Percentiles rank a stretch among this genome's conserved stretches.
Conservation (phyloP, 805 yeast species). For the Wickerhamomyces bovis region DNA sequence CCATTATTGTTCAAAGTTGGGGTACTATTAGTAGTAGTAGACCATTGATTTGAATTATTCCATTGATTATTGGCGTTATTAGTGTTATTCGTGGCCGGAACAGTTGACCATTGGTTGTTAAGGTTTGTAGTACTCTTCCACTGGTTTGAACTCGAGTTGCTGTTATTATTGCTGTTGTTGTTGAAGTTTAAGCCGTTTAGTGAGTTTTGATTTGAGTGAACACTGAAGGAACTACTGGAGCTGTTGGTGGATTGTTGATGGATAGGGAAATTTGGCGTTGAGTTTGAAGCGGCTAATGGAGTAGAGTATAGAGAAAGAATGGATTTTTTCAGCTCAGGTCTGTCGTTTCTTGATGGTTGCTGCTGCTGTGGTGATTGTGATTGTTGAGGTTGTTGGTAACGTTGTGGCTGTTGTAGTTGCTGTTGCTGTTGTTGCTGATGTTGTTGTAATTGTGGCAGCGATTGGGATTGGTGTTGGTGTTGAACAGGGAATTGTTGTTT, state of each 20-base stretch:
- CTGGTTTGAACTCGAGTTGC: conserved; percentile 5
- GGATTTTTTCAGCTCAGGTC: conserved; percentile 89
- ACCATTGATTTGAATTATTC: conserved; percentile 22
- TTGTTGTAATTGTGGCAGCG: conserved; percentile 6
- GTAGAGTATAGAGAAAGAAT: conserved; percentile 83
- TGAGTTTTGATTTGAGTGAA: conserved; percentile 5
- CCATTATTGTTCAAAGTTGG: conserved; percentile 10
- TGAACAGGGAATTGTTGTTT: conserved; percentile 3
- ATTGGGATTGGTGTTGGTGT: conserved; percentile 5
- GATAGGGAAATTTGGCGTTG: conserved; percentile 19
- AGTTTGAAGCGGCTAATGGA: conserved; percentile 26
- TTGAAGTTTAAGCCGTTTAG: conserved; percentile 12
- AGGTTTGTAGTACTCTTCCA: conserved; percentile 7
- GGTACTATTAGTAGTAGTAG: conserved; percentile 11
- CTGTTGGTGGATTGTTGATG: conserved; percentile 7
- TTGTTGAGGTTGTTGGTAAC: conserved; percentile 11
- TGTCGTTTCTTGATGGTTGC: conserved; percentile 19
- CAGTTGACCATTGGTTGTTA: neutral
- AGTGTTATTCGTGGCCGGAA: neutral
- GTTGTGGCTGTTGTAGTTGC: neutral
- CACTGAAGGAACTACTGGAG: conserved; percentile 4
- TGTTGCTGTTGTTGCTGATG: conserved; percentile 11
- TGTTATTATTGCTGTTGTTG: conserved; percentile 1
- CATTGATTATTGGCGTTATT: conserved; percentile 30
- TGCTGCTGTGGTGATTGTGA: conserved; percentile 6